Evolutionary conservation across 2,329 filamentous ascomycete species (phyloP), one percentile per base, ranked within the genome.

Genomic region (Pseudopithomyces chartarum): DNA sequence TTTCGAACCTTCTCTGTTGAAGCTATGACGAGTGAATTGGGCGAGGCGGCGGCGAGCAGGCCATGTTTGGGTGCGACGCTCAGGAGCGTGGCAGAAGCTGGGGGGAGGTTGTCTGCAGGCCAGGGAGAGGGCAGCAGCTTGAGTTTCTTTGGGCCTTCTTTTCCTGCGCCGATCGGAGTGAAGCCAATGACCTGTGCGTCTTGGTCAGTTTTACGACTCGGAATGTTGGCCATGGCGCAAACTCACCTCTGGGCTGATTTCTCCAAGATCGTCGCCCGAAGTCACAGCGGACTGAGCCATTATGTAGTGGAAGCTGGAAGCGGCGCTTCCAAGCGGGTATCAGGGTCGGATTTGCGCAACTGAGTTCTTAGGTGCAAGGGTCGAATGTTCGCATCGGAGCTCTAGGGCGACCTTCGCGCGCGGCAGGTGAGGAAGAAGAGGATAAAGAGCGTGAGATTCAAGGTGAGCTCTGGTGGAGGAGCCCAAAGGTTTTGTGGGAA

Each of bases 31-130:
- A 99, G 83, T 48, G 84, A 84, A 67, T 96, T 88, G 36, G 94
- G 94, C 15, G 91, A 90, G 49, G 91, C 95, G 47, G 93, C 95
- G 29, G 94, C 94, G 53, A 97, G 82, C 20, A 99, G 83, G 39
- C 92, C 92, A 75, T 87, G 88, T 58, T 83, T 85, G 32, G 91
- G 88, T 53, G 94, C 92, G 63, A 98, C 85, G 71, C 89, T 90
- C 59, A 99, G 82, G 36, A 99, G 87, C 2, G 91, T 96, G 12
- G 92, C 87, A 43, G 89, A 92, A 4, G 90, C 82, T 2, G 89
- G 82, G 32, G 95, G 94, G 22, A 90, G 82, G 36, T 85, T 80
- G 64, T 87, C 81, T 58, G 76, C 68, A 39, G 90, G 85, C 93
- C 94, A 98, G 72, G 88, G 82, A 19, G 87, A 83, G 15, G 92